Percentiles rank a stretch among this genome's conserved stretches.
Conservation (phyloP, 2,329 filamentous ascomycete species). For the Onygenales sp. region DNA sequence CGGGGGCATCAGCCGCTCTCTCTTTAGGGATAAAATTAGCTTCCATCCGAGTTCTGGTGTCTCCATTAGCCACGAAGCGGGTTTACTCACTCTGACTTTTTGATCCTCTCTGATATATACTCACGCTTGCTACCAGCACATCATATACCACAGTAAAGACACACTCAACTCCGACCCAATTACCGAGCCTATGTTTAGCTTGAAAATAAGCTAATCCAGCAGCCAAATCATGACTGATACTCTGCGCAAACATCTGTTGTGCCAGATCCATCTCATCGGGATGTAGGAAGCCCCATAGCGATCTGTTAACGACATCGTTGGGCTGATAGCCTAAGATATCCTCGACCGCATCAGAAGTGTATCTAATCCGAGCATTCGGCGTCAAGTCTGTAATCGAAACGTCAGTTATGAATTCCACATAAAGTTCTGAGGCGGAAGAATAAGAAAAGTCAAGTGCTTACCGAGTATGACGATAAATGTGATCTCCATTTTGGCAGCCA, state of each 20-base stretch:
- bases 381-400: slow-evolving; percentile 51
- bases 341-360: slow-evolving; percentile 71
- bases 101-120: slow-evolving; percentile 59
- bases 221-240: slow-evolving; percentile 71
- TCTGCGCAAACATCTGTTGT: slow-evolving; percentile 60
- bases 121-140: slow-evolving; percentile 76
- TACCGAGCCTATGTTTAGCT: slow-evolving; percentile 57
- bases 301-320: slow-evolving; percentile 63
- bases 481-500: slow-evolving; percentile 54
- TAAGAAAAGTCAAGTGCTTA: slow-evolving; percentile 35
- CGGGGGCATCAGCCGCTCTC: slow-evolving; percentile 65
- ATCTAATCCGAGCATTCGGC: slow-evolving; percentile 67
- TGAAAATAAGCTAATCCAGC: slow-evolving; percentile 73
- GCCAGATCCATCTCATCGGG: slow-evolving; percentile 70
- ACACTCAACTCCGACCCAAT: slow-evolving; percentile 74
- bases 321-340: slow-evolving; percentile 76
- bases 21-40: slow-evolving; percentile 39
- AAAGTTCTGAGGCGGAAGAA: slow-evolving; percentile 7
- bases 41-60: background rate
- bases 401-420: slow-evolving; percentile 10
- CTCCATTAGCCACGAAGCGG: background rate
- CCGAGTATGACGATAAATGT: slow-evolving; percentile 90
- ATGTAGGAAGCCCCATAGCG: slow-evolving; percentile 80
- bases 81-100: slow-evolving; percentile 61
- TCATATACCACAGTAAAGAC: slow-evolving; percentile 85